Evolutionary conservation across 1,284 basidiomycete genomes (phyloP).

Genomic region (Uromyces viciae-fabae): DNA sequence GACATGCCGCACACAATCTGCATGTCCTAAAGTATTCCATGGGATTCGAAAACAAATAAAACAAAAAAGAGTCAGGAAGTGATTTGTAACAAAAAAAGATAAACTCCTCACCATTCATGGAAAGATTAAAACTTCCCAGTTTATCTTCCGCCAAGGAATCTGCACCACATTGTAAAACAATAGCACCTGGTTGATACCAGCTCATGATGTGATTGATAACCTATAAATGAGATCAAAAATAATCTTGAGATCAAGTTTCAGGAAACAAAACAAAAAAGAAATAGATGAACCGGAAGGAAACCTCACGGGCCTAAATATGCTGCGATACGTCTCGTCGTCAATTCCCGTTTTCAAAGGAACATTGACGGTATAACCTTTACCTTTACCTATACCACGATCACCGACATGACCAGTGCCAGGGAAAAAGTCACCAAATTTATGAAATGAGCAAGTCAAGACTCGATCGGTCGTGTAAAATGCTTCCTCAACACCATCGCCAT

Average conservation of each 20-base stretch:
- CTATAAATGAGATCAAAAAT: conserved; percentile 56
- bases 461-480: conserved; percentile 96
- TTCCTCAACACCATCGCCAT: conserved; percentile 97
- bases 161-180: conserved; percentile 91
- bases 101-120: conserved; percentile 69
- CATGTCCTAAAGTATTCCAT: conserved; percentile 61
- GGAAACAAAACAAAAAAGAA: no score
- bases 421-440: conserved; percentile 91
- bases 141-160: conserved; percentile 94
- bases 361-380: conserved; percentile 86
- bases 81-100: no score
- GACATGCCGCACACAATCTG: conserved; percentile 82
- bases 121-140: conserved; percentile 91
- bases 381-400: conserved; percentile 78
- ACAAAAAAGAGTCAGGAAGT: not conserved
- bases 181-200: conserved; percentile 80
- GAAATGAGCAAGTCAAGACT: conserved; percentile 93
- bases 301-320: conserved; percentile 80
- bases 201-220: conserved; percentile 82
- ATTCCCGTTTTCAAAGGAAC: conserved; percentile 91
- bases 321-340: conserved; percentile 69
- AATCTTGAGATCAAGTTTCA: no score
- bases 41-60: not conserved
- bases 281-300: conserved; percentile 46
- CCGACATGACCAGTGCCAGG: conserved; percentile 68